phyloP scores from a whole-genome alignment of 176 grass and related monocot species.

The Oryza rufipogon region DNA sequence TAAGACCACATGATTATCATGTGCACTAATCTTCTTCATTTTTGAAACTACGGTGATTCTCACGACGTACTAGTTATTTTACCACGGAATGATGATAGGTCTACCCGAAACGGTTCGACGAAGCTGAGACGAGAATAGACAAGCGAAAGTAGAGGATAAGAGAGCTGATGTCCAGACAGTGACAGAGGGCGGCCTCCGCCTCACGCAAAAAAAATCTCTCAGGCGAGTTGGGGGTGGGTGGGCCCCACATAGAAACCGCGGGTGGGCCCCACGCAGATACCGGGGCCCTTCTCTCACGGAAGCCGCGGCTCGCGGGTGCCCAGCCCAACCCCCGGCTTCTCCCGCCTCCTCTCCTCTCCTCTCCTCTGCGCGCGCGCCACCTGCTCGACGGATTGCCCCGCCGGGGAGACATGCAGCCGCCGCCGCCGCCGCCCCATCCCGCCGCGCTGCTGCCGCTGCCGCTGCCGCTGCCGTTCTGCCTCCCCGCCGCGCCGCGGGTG shows the following conservation, averaged over 20 bases:
- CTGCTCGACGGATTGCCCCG: conserved; percentile 48
- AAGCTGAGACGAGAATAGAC: too few relatives aligned
- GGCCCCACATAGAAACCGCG: not conserved
- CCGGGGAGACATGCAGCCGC: conserved; percentile 20
- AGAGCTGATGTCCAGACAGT: too few relatives aligned
- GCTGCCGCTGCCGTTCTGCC: not conserved
- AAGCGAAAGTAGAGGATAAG: not conserved
- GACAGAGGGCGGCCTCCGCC: not conserved
- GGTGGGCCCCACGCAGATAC: not conserved
- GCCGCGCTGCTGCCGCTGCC: not conserved
- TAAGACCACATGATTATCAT: too few relatives aligned
- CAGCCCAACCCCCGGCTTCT: too few relatives aligned
- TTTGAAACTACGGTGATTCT: too few relatives aligned
- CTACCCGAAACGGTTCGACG: too few relatives aligned
- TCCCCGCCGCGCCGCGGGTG: not conserved
- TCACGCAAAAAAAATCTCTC: conserved; percentile 10
- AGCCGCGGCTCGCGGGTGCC: not conserved
- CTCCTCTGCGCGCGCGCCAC: not conserved
- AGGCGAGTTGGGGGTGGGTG: too few relatives aligned
- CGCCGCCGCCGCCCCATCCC: not conserved
- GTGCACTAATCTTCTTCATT: too few relatives aligned
- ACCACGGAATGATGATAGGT: too few relatives aligned
- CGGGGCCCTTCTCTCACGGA: not conserved
- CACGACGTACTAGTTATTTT: too few relatives aligned
- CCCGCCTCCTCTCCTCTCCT: too few relatives aligned